phyloP scores from a whole-genome alignment of 2,329 filamentous ascomycete genomes.

The Fusarium tanahbumbuense region DNA sequence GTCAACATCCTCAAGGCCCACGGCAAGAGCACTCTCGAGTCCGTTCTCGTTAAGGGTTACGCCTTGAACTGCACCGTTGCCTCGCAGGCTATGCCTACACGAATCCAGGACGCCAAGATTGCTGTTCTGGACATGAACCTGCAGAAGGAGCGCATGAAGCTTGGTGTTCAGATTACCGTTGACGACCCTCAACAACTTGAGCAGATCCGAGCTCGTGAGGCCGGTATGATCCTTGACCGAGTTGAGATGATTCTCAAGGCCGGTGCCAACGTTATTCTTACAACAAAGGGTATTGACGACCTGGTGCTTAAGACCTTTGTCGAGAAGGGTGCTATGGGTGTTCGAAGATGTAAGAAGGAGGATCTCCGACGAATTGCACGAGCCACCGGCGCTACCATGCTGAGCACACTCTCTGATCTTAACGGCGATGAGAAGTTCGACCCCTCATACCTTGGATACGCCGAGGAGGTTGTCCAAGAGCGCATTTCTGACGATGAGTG shows the following conservation, averaged over 20 bases:
- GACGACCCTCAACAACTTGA: slow-evolving; percentile 97
- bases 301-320: slow-evolving; percentile 94
- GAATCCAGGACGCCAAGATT: slow-evolving; percentile 94
- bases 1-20: slow-evolving; percentile 99
- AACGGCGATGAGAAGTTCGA: slow-evolving; percentile 99
- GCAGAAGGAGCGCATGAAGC: slow-evolving; percentile 99
- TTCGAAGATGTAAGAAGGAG: slow-evolving; percentile 98
- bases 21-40: slow-evolving; percentile 91
- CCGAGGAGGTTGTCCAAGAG: slow-evolving; percentile 97
- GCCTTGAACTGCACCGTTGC: slow-evolving; percentile 98
- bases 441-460: slow-evolving; percentile 85
- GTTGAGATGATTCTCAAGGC: slow-evolving; percentile 98
- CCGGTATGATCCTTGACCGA: slow-evolving; percentile 91
- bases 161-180: slow-evolving; percentile 97
- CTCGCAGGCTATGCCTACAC: slow-evolving; percentile 96
- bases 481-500: slow-evolving; percentile 99
- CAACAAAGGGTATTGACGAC: slow-evolving; percentile 98
- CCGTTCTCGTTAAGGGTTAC: slow-evolving; percentile 92
- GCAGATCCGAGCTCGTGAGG: slow-evolving; percentile 93
- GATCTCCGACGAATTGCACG: slow-evolving; percentile 95
- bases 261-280: slow-evolving; percentile 94
- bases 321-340: slow-evolving; percentile 94
- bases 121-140: slow-evolving; percentile 97
- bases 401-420: slow-evolving; percentile 93
- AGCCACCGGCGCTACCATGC: slow-evolving; percentile 91